Evolutionary conservation across 2,329 filamentous ascomycete species (phyloP).

Genomic region (Aureobasidium sp.): DNA sequence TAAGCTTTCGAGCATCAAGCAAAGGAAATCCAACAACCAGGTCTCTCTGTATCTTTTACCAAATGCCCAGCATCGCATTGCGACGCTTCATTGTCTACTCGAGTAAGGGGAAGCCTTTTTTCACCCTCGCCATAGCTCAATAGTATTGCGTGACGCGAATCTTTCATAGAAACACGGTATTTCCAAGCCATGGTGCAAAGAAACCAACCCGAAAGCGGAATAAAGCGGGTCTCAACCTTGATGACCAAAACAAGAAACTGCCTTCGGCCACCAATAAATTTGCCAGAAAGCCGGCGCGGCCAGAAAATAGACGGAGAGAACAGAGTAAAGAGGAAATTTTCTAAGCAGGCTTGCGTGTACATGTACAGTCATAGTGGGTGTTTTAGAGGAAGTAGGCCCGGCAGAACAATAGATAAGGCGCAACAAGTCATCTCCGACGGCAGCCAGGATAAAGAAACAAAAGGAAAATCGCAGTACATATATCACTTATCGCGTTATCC

Average conservation of each 20-base stretch:
- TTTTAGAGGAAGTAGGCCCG: background rate
- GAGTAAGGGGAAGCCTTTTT: background rate
- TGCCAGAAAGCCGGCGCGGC: background rate
- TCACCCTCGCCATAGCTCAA: background rate
- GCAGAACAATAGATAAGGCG: background rate
- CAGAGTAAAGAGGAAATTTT: background rate
- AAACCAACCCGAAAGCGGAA: background rate
- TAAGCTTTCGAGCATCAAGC: background rate
- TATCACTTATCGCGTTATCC: background rate
- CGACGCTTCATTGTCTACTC: background rate
- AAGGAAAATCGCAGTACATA: background rate
- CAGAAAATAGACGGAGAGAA: background rate
- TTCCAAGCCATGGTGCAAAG: background rate
- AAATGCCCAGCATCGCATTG: background rate
- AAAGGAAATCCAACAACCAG: background rate
- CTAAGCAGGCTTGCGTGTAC: background rate
- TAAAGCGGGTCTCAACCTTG: constrained; percentile 1
- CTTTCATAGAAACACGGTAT: background rate
- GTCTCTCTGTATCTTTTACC: background rate
- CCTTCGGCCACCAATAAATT: background rate
- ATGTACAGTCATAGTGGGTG: background rate
- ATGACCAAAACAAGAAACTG: background rate
- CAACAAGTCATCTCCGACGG: background rate
- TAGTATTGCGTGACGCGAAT: background rate
- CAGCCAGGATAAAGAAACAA: background rate